phyloP scores from a whole-genome alignment of 2,329 filamentous ascomycete species.

The Cercospora zeina region DNA sequence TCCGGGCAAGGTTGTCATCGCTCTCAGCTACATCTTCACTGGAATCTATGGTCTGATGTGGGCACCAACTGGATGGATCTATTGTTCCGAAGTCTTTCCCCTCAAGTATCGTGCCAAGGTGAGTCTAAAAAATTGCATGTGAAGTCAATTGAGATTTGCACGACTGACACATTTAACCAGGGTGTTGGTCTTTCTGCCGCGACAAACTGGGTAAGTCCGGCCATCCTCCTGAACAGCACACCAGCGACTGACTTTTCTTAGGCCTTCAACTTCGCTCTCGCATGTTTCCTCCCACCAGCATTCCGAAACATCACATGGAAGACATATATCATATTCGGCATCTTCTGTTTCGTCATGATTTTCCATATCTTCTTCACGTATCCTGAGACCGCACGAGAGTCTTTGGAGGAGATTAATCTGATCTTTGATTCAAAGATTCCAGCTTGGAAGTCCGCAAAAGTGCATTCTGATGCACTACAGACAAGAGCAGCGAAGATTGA shows the following conservation, averaged over 20 bases:
- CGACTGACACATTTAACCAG: background rate
- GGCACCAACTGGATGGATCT: slow-evolving; percentile 65
- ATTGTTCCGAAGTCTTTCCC: slow-evolving; percentile 64
- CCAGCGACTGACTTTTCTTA: background rate
- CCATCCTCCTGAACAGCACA: background rate
- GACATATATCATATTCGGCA: slow-evolving; percentile 68
- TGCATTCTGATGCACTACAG: slow-evolving; percentile 24
- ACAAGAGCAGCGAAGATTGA: slow-evolving; percentile 23
- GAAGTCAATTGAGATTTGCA: background rate
- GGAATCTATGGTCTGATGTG: slow-evolving; percentile 63
- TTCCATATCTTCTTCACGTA: slow-evolving; percentile 45
- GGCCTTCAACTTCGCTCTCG: slow-evolving; percentile 50
- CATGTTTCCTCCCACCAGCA: slow-evolving; percentile 58
- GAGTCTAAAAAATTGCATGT: background rate
- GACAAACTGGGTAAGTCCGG: slow-evolving; percentile 49
- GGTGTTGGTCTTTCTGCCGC: slow-evolving; percentile 60
- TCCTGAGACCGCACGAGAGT: slow-evolving; percentile 41
- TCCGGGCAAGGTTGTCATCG: slow-evolving; percentile 62
- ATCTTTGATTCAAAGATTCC: slow-evolving; percentile 38
- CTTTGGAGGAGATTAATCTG: slow-evolving; percentile 44
- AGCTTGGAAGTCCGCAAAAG: slow-evolving; percentile 34
- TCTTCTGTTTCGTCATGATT: slow-evolving; percentile 64
- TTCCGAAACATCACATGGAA: slow-evolving; percentile 61
- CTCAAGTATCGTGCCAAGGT: slow-evolving; percentile 58
- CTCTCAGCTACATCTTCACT: slow-evolving; percentile 64